phyloP scores from a whole-genome alignment of 768 basidiomycete genomes.

The Russula brevipes region DNA sequence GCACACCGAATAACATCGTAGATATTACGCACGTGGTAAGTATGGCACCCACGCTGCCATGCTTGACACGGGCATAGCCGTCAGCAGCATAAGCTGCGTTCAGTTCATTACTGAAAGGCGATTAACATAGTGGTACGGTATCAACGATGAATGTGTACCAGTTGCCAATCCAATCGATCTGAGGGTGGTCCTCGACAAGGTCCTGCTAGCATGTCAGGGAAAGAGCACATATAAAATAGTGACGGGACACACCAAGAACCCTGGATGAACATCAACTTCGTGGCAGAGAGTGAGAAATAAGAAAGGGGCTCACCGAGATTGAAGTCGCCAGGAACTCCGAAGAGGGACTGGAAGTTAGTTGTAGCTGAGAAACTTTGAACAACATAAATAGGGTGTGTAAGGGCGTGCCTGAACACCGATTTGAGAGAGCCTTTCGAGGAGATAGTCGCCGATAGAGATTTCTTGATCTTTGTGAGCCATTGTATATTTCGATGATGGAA shows the following conservation, averaged over 20 bases:
- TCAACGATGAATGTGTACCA: slow-evolving; percentile 42
- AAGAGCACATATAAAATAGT: slow-evolving; percentile 10
- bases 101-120: slow-evolving; percentile 62
- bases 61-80: slow-evolving; percentile 87
- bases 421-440: slow-evolving; percentile 58
- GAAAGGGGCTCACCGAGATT: slow-evolving; percentile 48
- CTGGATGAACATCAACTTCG: slow-evolving; percentile 10
- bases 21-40: slow-evolving; percentile 59
- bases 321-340: slow-evolving; percentile 86
- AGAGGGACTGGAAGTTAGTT: slow-evolving; percentile 52
- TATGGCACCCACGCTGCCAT: slow-evolving; percentile 62
- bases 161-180: slow-evolving; percentile 83
- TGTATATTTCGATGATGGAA: not conserved
- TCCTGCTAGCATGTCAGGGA: slow-evolving; percentile 45
- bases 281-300: not conserved
- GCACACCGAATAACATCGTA: not conserved
- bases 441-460: slow-evolving; percentile 53
- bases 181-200: slow-evolving; percentile 71
- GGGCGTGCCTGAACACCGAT: slow-evolving; percentile 52
- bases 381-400: slow-evolving; percentile 14
- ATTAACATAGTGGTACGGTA: not conserved
- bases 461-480: slow-evolving; percentile 21
- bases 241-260: slow-evolving; percentile 43
- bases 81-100: slow-evolving; percentile 90
- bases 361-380: not conserved